Conservation (phyloP, 371 early-diverging fungal genomes). For the Quaeritorhiza haematococci region DNA sequence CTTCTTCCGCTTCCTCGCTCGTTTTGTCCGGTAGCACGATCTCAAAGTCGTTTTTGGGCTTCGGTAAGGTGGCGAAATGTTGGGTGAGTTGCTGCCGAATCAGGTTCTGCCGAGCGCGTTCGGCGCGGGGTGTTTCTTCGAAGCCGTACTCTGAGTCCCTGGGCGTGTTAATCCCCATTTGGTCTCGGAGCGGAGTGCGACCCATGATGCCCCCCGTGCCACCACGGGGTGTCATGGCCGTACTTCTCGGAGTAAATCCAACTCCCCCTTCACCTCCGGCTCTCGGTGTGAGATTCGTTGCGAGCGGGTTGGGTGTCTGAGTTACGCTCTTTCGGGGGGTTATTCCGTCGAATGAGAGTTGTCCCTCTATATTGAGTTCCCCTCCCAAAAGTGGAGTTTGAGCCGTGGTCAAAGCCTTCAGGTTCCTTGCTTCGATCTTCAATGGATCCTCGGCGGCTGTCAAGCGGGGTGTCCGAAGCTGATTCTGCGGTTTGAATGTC, state of each 20-base stretch:
- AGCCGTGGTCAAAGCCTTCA: conserved; percentile 64
- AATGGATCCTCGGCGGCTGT: conserved; percentile 51
- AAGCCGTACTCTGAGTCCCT: conserved; percentile 23
- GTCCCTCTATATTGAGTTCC: conserved; percentile 52
- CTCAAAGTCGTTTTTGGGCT: conserved; percentile 88
- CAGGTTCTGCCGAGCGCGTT: conserved; percentile 23
- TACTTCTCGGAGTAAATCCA: not conserved
- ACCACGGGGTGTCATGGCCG: conserved; percentile 28
- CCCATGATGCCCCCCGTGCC: conserved; percentile 14
- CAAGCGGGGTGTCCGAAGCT: conserved; percentile 64
- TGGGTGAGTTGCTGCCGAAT: conserved; percentile 47
- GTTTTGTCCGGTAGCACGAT: conserved; percentile 76
- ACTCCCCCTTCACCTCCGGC: conserved; percentile 13
- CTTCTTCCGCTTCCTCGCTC: conserved; percentile 32
- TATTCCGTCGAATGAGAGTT: conserved; percentile 65
- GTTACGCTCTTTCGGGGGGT: conserved; percentile 55
- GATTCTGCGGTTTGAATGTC: conserved; percentile 60
- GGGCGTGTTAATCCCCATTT: conserved; percentile 64
- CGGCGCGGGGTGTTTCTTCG: conserved; percentile 34
- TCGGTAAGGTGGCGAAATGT: conserved; percentile 66
- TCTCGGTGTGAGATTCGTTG: conserved; percentile 53
- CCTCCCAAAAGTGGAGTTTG: conserved; percentile 90
- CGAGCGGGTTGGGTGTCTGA: conserved; percentile 85
- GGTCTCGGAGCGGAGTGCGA: conserved; percentile 49
- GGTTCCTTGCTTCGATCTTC: conserved; percentile 76